These are phyloP conservation scores for Sarcomyxa edulis DNA, from an alignment of 768 basidiomycete species.

Conservation along the genomic window DNA sequence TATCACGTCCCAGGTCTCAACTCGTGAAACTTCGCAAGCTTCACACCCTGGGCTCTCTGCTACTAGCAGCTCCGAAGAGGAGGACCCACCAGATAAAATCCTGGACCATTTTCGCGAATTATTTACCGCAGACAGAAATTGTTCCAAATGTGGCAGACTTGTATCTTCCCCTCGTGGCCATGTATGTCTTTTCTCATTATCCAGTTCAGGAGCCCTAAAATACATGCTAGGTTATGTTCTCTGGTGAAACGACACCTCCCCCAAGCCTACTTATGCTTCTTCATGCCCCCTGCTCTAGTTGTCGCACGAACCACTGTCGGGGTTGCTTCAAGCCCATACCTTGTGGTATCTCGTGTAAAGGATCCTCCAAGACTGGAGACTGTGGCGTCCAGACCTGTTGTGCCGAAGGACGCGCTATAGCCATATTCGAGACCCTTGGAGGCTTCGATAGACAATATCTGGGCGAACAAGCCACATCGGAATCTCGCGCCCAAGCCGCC, in stretches of 20 bases:
- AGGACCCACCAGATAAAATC: slow-evolving; percentile 22
- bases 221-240: slow-evolving; percentile 21
- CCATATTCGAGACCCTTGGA: slow-evolving; percentile 43
- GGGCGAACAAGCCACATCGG: slow-evolving; percentile 32
- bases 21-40: slow-evolving; percentile 7
- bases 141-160: slow-evolving; percentile 28
- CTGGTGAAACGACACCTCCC: slow-evolving; percentile 17
- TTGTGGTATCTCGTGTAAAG: slow-evolving; percentile 38
- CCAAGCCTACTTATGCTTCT: slow-evolving; percentile 28
- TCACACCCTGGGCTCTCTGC: slow-evolving; percentile 5
- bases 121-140: slow-evolving; percentile 29
- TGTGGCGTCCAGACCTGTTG: slow-evolving; percentile 40
- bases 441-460: slow-evolving; percentile 44
- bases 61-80: slow-evolving; percentile 1
- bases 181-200: slow-evolving; percentile 24
- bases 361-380: slow-evolving; percentile 19
- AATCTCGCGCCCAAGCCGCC: slow-evolving; percentile 29
- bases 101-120: slow-evolving; percentile 27
- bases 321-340: slow-evolving; percentile 37
- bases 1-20: neutral
- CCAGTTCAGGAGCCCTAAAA: neutral
- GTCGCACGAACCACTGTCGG: slow-evolving; percentile 41
- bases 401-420: slow-evolving; percentile 42
- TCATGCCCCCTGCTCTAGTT: slow-evolving; percentile 37
- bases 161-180: slow-evolving; percentile 35